Base-by-base conservation (phyloP, 1,284 basidiomycete species). In the Marasmius oreades region DNA sequence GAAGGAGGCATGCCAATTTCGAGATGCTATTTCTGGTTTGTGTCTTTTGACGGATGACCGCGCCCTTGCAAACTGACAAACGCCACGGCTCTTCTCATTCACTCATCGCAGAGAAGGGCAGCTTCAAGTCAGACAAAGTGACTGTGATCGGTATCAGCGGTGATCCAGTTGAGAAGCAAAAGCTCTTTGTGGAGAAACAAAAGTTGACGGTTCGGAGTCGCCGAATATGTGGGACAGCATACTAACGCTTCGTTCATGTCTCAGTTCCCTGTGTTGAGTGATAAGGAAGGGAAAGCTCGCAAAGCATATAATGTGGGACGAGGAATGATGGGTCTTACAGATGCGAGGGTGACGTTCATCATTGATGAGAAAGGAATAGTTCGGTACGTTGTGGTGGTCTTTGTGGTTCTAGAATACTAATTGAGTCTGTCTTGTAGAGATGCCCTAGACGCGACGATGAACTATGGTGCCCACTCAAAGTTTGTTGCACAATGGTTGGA, bases 261-360 rank as follows among this genome's bases (percentile, higher is more conserved):
- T n/a, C 61, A 88, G 80, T 93, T 88, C 69, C 87, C 88, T 3
- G 77, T 93, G 18, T 69, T 93, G 61, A 90, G 86, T 61, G 91
- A 93, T 63, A 66, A 70, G 18, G 77, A 84, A 18, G 84, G 84
- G 28, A 75, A 78, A 55, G 85, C 79, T 11, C 76, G 84, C 58
- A 83, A 84, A 64, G 76, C 79, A 2, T 93, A 88, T 64, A 69
- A 76, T 7, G 78, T 91, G 28, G 81, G 80, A 7, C 85, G 80
- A 63, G 81, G 82, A 1, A 65, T 92, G 57, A 68, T 91, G 26
- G 90, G 91, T 12, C 63, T 92, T 26, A 72, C 73, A 0, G 77
- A 81, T 60, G 85, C 86, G 4, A 79, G 90, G 22, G 78, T 83
- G 23, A 93, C 90, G 0, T 87, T 91, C 67, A 76, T 92, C 63